Evolutionary conservation across 2,329 filamentous ascomycete genomes (phyloP).

Genomic region (Aureobasidium pullulans): DNA sequence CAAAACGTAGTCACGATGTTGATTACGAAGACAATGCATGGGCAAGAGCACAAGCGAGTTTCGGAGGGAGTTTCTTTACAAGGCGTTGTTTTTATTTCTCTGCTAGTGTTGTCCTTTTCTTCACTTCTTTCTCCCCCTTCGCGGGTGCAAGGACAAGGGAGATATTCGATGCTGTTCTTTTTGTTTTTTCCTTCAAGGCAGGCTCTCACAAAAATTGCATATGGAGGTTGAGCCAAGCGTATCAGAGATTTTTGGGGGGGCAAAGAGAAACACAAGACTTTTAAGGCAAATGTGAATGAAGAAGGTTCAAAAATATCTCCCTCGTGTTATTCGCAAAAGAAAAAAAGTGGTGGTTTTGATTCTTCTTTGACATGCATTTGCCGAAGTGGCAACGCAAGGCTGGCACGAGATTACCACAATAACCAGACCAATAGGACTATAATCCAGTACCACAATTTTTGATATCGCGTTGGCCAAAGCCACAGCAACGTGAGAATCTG

Average conservation of each 20-base stretch:
- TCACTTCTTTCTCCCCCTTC: background rate
- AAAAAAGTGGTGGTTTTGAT: background rate
- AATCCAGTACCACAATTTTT: no score
- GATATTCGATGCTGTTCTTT: background rate
- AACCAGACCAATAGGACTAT: no score
- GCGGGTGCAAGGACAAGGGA: background rate
- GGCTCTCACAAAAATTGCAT: slow-evolving; percentile 12
- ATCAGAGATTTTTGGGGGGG: background rate
- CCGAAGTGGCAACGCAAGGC: no score
- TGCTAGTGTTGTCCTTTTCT: background rate
- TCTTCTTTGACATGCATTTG: background rate
- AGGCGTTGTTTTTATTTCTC: slow-evolving; percentile 11
- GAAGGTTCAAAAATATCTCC: background rate
- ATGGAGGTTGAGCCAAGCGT: slow-evolving; percentile 1
- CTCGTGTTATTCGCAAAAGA: background rate
- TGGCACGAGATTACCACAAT: no score
- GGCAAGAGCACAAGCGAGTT: slow-evolving; percentile 2
- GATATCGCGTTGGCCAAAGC: no score
- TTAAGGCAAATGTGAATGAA: background rate
- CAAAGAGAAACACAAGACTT: background rate
- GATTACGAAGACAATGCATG: background rate
- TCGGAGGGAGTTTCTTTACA: background rate
- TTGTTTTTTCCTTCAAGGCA: background rate
- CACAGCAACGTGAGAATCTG: no score
- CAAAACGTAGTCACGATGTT: background rate